Evolutionary conservation across 164 flowering plant species (phyloP), one percentile per base, ranked within the genome.

Genomic region (Nelumbo lutea): DNA sequence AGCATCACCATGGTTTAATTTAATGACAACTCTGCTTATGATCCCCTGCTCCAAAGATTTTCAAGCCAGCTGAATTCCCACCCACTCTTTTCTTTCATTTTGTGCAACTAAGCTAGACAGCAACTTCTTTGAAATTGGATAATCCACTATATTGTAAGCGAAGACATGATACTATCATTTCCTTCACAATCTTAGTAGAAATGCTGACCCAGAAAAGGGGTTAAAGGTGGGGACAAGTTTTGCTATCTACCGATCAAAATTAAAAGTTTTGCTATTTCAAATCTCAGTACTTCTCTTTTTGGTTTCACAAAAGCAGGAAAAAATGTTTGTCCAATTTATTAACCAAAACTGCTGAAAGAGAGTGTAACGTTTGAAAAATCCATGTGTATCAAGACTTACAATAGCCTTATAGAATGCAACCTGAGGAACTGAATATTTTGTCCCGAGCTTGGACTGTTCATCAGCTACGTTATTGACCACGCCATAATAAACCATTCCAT

Each of bases 381-480:
- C 63, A 58, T 38, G 70, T 38, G 51, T 6, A 45, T 8, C 4
- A 40, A 67, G 61, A 77, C 97, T 86, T 75, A 95, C 96, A 78
- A 96, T 75, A 61, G 87, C 88, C 79, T 88, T 90, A 62, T 82
- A 96, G 73, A 87, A 85, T 55, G 96, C 90, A 79, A 93, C 87
- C 79, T 96, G 99, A 38, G 90, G 90, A 74, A 86, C 88, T 0
- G 91, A 76, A 66, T 90, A 96, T 58, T 85, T 87, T 0, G 96
- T 88, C 50, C 98, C 99, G 42, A 92, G 86, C 84, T 90, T 90
- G 42, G 99, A 83, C 59, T 89, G 90, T 46, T 96, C 97, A 75
- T 96, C 99, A 11, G 88, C 83, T n/a, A 96, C 87, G 73, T 81
- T 96, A 70, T 96, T 96, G 9, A 90, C 89, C 15, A 96, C 79